Evolutionary conservation across 2,329 filamentous ascomycete genomes (phyloP), one percentile per base, ranked within the genome.

Genomic region (Stagonosporopsis tanaceti): DNA sequence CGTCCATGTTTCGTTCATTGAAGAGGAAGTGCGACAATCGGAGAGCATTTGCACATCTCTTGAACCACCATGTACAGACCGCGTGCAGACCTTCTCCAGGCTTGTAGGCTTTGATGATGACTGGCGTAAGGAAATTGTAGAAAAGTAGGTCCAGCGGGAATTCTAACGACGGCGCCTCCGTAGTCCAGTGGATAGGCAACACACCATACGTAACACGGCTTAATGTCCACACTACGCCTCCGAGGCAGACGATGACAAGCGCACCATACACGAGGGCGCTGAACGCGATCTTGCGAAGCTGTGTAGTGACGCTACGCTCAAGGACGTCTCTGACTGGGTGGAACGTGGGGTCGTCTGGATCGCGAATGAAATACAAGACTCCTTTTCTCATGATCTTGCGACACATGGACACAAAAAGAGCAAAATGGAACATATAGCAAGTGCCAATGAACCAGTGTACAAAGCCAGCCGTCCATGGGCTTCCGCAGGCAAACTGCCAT

Each of bases 361-460:
- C 96, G 61, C 95, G 88, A 68, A 99, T 99, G 76, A 99, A 99
- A 80, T 97, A 98, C 57, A 99, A 82, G 38, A 99, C 95, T 48
- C 95, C 95, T 65, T 88, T 92, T 62, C 95, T 89, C 89, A 99
- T 91, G 57, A 98, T 97, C 80, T 97, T 97, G 61, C 95, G 89
- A 77, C 95, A 99, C 93, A 99, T 98, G 54, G 93, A 96, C 17
- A 99, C 95, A 73, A 99, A 99, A 3, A 99, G 85, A 5, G 95
- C 95, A 74, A 99, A 99, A 75, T 99, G 95, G 79, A 99, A 99
- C 96, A 99, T 99, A 77, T 99, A 99, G 62, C 93, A 96, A 3
- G 95, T 99, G 46, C 95, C 95, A 54, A 97, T 89, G 72, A 99
- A 99, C 95, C 95, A 99, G 76, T 99, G 95, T 50, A 98, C 90